Evolutionary conservation across 306 rosid genomes (phyloP), one percentile per base, ranked within the genome.

Genomic region (Lablab purpureus): DNA sequence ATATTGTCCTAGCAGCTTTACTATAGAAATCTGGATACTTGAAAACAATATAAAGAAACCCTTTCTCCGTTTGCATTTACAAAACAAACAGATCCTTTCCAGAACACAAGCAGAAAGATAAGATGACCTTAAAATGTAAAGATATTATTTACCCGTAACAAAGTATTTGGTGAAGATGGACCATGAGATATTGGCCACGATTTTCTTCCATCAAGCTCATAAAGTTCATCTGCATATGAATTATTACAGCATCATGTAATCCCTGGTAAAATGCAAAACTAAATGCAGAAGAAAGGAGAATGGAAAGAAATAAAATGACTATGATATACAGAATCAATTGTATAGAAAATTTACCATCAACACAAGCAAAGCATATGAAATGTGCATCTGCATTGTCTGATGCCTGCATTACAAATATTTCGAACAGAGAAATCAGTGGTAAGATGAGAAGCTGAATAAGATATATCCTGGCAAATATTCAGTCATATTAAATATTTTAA

Each of bases 191-290:
- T 88, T 30, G 98, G 94, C n/a, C 83, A 87, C 0, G 84, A 75
- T 84, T 91, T 91, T 76, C 97, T 89, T 65, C 98, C 98, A 72
- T 94, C 98, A 67, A 94, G 97, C 91, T 94, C 98, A 71, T 90
- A 91, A 52, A 94, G 96, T 58, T 83, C 84, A 32, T 92, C 98
- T 94, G 50, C 73, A 77, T 28, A 41, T 6, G n/a, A 58, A 22
- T 55, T 55, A 22, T 55, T 3, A 37, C 22, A 71, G 66, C 12
- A n/a, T 52, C 14, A 32, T n/a, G 11, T 21, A 68, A 67, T 77
- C 30, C 43, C 28, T 67, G 43, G 62, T 67, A 11, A 43, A 21
- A 79, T 11, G 47, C 2, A 63, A 40, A 22, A 28, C 67, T n/a
- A 60, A 37, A 41, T 43, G 43, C 62, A 49, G 43, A 63, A 18